Conservation (phyloP, 176 grass and related monocot species). For the Luzula sylvatica region DNA sequence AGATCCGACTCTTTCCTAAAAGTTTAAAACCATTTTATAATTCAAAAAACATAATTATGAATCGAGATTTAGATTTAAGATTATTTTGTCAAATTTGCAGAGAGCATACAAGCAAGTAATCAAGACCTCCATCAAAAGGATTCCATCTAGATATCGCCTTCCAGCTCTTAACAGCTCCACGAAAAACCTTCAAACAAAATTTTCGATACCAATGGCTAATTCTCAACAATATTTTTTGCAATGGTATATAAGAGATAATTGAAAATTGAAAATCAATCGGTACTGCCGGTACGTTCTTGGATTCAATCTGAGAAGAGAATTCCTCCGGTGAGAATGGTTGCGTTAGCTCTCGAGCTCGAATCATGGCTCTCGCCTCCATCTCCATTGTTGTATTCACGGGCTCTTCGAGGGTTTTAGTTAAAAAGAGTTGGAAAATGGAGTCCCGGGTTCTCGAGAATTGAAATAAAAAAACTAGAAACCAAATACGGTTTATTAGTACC, state of each 20-base stretch:
- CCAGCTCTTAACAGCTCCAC: conserved; percentile 38
- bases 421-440: background rate
- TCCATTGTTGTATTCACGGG: conserved; percentile 18
- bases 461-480: no score
- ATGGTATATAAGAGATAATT: conserved; percentile 1
- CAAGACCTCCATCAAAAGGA: conserved; percentile 67
- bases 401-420: conserved; percentile 1
- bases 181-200: conserved; percentile 40
- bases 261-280: background rate
- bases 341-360: conserved; percentile 24
- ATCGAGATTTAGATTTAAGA: no score
- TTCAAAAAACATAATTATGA: no score
- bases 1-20: conserved; percentile 64
- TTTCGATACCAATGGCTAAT: background rate
- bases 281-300: conserved; percentile 49
- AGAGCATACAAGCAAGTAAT: conserved; percentile 64
- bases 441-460: background rate
- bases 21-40: no score
- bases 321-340: conserved; percentile 26
- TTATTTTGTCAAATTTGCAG: background rate
- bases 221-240: background rate
- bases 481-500: no score
- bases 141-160: conserved; percentile 49
- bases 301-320: conserved; percentile 29
- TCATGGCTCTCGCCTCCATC: conserved; percentile 4